phyloP scores from a whole-genome alignment of 257 asterid species.

The Solanum tarijense region DNA sequence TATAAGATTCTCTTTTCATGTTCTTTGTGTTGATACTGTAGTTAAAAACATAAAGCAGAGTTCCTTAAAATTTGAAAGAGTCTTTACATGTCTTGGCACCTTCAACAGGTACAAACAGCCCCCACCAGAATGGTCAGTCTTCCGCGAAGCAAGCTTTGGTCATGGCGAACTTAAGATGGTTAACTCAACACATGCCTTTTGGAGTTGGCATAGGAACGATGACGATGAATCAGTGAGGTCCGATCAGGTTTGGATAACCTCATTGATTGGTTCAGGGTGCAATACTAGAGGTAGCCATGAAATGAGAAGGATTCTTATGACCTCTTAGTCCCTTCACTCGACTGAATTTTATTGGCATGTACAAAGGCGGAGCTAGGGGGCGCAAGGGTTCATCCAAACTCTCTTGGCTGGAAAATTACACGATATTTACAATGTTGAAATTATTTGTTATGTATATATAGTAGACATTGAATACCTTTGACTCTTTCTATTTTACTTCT shows the following conservation, averaged over 20 bases:
- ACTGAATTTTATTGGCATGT: neutral
- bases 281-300: conserved; percentile 12
- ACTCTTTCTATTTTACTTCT: neutral
- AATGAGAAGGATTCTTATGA: neutral
- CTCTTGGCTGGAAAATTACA: neutral
- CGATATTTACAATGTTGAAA: neutral
- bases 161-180: conserved; percentile 74
- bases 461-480: neutral
- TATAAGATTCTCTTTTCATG: neutral
- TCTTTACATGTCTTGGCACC: neutral
- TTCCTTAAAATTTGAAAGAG: neutral
- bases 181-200: conserved; percentile 70
- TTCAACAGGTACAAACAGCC: conserved; percentile 45
- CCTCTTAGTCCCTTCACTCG: neutral
- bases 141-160: conserved; percentile 94
- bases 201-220: conserved; percentile 96
- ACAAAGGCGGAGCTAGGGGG: too few relatives aligned
- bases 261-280: conserved; percentile 49
- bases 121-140: conserved; percentile 72
- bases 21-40: neutral
- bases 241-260: conserved; percentile 71
- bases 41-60: neutral
- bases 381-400: neutral
- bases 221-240: conserved; percentile 71
- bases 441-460: neutral